phyloP scores from a whole-genome alignment of 805 yeast genomes.

The Starmera dryadoides region DNA sequence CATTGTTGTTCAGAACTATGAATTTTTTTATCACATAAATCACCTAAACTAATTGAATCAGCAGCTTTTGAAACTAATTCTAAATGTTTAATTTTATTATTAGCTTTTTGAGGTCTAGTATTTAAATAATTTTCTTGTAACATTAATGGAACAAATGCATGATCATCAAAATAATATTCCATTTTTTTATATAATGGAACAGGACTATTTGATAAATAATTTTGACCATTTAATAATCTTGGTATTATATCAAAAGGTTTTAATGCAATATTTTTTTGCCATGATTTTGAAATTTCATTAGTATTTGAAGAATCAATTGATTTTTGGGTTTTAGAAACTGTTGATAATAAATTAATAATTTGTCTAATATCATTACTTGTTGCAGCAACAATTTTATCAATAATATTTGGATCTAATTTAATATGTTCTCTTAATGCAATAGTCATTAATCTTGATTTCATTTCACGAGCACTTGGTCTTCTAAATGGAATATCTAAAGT shows the following conservation, averaged over 20 bases:
- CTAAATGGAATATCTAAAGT: conserved; percentile 78
- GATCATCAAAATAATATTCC: conserved; percentile 87
- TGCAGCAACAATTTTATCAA: conserved; percentile 77
- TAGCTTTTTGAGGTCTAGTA: conserved; percentile 48
- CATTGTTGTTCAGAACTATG: conserved; percentile 91
- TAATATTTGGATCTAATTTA: conserved; percentile 68
- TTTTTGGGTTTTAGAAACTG: conserved; percentile 70
- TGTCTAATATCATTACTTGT: conserved; percentile 92
- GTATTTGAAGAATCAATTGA: conserved; percentile 56
- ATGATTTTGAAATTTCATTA: conserved; percentile 52
- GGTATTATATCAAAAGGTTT: conserved; percentile 89
- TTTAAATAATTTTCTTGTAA: conserved; percentile 85
- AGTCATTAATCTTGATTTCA: conserved; percentile 80
- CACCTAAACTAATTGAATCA: conserved; percentile 79
- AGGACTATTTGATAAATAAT: conserved; percentile 45
- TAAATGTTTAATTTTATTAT: conserved; percentile 44
- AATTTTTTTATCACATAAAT: conserved; percentile 71
- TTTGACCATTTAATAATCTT: conserved; percentile 52
- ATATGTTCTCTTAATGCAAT: conserved; percentile 83
- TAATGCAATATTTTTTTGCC: conserved; percentile 87
- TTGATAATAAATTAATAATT: conserved; percentile 81
- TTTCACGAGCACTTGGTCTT: conserved; percentile 78
- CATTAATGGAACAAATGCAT: conserved; percentile 93
- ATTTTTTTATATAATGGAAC: conserved; percentile 72
- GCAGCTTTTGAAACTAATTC: conserved; percentile 71